phyloP scores from a whole-genome alignment of 345 rosid species.

The Physaria fendleri region DNA sequence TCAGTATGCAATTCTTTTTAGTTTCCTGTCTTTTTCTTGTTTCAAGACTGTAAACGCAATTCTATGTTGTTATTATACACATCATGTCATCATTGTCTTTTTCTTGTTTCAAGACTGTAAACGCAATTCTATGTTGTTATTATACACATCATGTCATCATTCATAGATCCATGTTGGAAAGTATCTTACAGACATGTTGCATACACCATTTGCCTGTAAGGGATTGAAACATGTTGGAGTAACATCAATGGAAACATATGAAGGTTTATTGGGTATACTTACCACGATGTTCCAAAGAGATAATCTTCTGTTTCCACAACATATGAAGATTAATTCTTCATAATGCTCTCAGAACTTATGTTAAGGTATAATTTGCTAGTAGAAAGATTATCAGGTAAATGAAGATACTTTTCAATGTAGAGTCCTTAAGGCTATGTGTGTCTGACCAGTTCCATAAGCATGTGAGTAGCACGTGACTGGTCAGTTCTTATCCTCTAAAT shows the following conservation, averaged over 20 bases:
- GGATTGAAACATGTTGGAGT: constrained; percentile 16
- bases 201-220: constrained; percentile 16
- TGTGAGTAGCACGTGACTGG: constrained; percentile 23
- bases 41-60: background rate
- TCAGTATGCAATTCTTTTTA: constrained; percentile 16
- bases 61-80: constrained; percentile 19
- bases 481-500: constrained; percentile 3
- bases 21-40: background rate
- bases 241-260: constrained; percentile 7
- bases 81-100: constrained; percentile 11
- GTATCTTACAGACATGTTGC: constrained; percentile 15
- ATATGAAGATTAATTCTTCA: background rate
- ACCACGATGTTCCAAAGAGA: background rate
- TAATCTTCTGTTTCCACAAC: background rate
- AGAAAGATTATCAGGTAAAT: background rate
- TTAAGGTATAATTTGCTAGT: background rate
- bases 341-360: background rate
- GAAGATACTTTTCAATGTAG: background rate
- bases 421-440: background rate
- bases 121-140: constrained; percentile 8
- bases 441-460: background rate
- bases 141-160: too few species aligned
- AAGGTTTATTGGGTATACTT: background rate
- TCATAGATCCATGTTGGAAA: constrained; percentile 5
- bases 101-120: background rate